A percentile compares a stretch with the other conserved stretches of the same genome.
Conservation (phyloP, 2,329 filamentous ascomycete genomes). For the Monilinia vaccinii-corymbosi region DNA sequence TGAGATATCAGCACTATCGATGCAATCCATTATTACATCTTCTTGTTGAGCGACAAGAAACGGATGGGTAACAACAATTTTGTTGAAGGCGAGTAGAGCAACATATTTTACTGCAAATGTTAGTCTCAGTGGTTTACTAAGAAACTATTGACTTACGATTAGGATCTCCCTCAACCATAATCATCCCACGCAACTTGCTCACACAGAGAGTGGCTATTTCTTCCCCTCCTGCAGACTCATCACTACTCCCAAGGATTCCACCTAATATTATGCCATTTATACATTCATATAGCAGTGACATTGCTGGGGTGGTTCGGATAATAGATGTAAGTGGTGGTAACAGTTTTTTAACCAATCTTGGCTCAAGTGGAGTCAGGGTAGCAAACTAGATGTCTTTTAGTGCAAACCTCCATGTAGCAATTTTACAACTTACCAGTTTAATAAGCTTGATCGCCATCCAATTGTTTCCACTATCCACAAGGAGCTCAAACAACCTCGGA, state of each 20-base stretch:
- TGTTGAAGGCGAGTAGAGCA: constrained; percentile 87
- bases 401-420: constrained; percentile 54
- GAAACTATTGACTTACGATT: constrained; percentile 56
- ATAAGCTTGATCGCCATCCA: constrained; percentile 99
- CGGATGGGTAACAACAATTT: constrained; percentile 83
- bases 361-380: constrained; percentile 84
- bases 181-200: constrained; percentile 86
- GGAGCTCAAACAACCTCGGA: constrained; percentile 80
- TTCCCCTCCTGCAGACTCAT: constrained; percentile 72
- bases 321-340: constrained; percentile 84
- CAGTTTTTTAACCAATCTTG: constrained; percentile 82
- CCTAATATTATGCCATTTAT: constrained; percentile 98
- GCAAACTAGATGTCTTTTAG: constrained; percentile 60
- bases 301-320: constrained; percentile 88
- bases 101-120: constrained; percentile 77
- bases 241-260: constrained; percentile 77
- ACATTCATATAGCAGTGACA: constrained; percentile 97
- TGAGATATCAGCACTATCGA: constrained; percentile 91
- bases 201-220: constrained; percentile 91
- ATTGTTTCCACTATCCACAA: constrained; percentile 90
- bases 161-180: constrained; percentile 84
- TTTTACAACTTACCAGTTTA: constrained; percentile 60
- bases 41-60: constrained; percentile 85
- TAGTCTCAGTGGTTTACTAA: not conserved
- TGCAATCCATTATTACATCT: constrained; percentile 92